Percentiles rank a stretch among this genome's conserved stretches.
Conservation (phyloP, 2,329 filamentous ascomycete genomes). For the Beauveria bassiana region DNA sequence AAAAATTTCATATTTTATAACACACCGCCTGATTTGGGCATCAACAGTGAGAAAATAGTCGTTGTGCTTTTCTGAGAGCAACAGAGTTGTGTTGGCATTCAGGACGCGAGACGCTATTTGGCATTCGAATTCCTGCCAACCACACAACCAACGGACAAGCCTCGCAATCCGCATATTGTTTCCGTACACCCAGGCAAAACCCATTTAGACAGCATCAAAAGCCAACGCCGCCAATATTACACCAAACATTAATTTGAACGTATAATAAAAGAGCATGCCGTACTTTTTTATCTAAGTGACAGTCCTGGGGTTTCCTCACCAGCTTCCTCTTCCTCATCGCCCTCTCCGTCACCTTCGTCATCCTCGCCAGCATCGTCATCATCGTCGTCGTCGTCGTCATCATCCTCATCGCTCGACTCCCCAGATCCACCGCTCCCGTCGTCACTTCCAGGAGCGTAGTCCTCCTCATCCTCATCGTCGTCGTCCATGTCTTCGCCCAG, state of each 20-base stretch:
- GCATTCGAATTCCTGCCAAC: too few species aligned
- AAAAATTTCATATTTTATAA: not conserved
- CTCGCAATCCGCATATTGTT: not conserved
- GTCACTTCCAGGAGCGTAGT: conserved; percentile 57
- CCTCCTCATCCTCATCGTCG: conserved; percentile 53
- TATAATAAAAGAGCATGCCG: not conserved
- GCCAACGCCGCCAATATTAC: not conserved
- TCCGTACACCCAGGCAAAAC: too few species aligned
- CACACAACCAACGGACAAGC: too few species aligned
- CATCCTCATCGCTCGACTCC: conserved; percentile 40
- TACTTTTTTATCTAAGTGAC: conserved; percentile 3
- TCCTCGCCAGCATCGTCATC: conserved; percentile 33
- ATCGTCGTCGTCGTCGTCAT: conserved; percentile 43
- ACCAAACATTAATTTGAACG: not conserved
- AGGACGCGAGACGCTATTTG: too few species aligned
- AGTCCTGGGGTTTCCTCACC: conserved; percentile 14
- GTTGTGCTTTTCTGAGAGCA: not conserved
- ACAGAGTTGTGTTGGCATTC: not conserved
- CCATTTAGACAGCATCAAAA: not conserved
- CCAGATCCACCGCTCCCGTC: conserved; percentile 52
- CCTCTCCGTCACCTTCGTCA: conserved; percentile 26
- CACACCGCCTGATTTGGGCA: too few species aligned
- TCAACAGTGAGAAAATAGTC: not conserved
- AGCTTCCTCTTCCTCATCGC: conserved; percentile 19
- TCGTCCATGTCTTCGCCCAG: conserved; percentile 50